Base-by-base conservation (phyloP, 2,329 filamentous ascomycete species). In the Graphiopsis chlorocephala region DNA sequence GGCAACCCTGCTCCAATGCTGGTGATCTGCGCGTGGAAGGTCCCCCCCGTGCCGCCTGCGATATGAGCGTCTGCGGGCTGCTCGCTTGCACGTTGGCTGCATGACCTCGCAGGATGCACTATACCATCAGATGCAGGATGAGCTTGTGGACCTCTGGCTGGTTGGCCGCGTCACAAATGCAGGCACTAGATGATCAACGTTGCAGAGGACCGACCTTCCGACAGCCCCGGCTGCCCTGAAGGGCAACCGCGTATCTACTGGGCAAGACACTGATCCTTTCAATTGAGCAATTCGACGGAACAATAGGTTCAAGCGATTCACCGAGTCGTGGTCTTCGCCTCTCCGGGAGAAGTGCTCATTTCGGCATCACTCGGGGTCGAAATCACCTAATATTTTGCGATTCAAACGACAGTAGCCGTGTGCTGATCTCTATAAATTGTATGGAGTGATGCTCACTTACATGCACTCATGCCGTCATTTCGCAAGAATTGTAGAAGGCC, bases 181-280 rank as follows among this genome's bases (percentile, higher is more conserved):
- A 62, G 60, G 60, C 60, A 62, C 60, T 62, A 33, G 28, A 17
- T 29, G 60, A 55, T 62, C 60, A 47, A 29, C 59, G n/a, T 53
- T 53, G 59, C 59, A 61, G 47, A 62, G 60, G 60, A 62, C 48
- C 48, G 31, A 42, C 48, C 47, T 62, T 52, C 60, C 60, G 60
- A 62, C 48, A 62, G 48, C 60, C 60, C 60, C 60, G 60, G 26
- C 15, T 55, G 33, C 45, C 45, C 17, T 28, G 23, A 23, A 38
- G n/a, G 33, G 48, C 35, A 45, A 45, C 15, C 20, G 38, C 42
- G 26, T 47, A 31, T 60, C n/a, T 47, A 47, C 4, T 59, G 35
- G 57, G 20, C 26, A 42, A 50, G 42, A 11, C 8, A 60, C 29
- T 58, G 33, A 28, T 28, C 25, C 10, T 28, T 15, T 45, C 25